A percentile compares a stretch with the other conserved stretches of the same genome.
Conservation (phyloP, 202 grass and related monocot species). For the Hordeum pubiflorum region DNA sequence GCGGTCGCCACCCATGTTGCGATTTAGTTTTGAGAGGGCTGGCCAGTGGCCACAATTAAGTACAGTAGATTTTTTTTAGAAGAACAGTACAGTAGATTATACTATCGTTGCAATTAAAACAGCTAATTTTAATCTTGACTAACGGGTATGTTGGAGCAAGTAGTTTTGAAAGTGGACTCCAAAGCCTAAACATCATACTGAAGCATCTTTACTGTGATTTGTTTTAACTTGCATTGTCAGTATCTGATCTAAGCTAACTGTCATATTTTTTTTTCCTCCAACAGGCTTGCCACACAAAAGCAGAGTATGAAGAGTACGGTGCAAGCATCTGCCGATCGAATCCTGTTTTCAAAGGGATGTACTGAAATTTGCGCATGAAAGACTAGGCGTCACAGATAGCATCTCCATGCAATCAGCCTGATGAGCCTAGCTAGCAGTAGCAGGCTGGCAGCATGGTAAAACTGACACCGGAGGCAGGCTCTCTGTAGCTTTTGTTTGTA, state of each 20-base stretch:
- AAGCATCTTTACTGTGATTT: background rate
- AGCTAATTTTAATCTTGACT: background rate
- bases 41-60: background rate
- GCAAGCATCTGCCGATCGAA: conserved; percentile 91
- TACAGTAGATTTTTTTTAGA: background rate
- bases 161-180: background rate
- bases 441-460: background rate
- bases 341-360: conserved; percentile 98
- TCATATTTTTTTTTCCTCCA: background rate
- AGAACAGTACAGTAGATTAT: background rate
- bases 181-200: background rate
- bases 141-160: background rate
- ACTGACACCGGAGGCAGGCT: background rate
- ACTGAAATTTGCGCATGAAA: conserved; percentile 17
- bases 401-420: background rate
- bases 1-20: too few relatives aligned
- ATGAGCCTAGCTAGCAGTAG: background rate
- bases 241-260: background rate
- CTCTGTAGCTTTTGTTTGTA: background rate
- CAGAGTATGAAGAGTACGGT: conserved; percentile 95
- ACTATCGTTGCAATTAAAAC: background rate
- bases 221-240: background rate
- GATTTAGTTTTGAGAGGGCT: background rate
- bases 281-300: conserved; percentile 97
- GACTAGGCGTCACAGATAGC: background rate